Base-by-base conservation (phyloP, 768 basidiomycete species). In the Leccinum disarticulatum region DNA sequence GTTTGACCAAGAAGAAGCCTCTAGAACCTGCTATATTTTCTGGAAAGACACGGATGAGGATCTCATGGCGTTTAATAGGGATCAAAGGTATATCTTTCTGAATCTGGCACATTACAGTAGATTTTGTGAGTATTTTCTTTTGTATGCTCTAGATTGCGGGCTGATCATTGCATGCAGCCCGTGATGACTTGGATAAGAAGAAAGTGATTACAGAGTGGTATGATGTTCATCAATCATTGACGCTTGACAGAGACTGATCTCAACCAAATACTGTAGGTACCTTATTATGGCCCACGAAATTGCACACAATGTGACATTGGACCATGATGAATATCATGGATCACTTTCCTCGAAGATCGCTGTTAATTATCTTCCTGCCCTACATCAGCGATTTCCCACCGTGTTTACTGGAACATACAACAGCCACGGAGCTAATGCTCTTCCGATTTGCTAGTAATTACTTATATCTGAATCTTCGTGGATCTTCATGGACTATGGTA, bases 201-300 rank as follows among this genome's bases (percentile, higher is more conserved):
- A 63, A 51, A 19, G 19, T 38, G 7, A 11, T 56, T 8, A 59
- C 48, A 0, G 60, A 62, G 4, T 65, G 64, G 64, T 65, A 63
- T 11, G 64, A 56, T 3, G 4, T 47, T 10, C 13, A 14, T 10
- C 36, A n/a, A 31, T 35, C 6, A 4, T 31, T 7, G 11, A 13
- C 7, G 11, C 6, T 5, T 14, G 25, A 57, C 15, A 41, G 13
- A 15, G 2, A 46, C 8, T 58, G 9, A 62, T 27, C 41, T 38
- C 13, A 0, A 25, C 46, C 25, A 7, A 43, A 54, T 13, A 46
- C 10, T 46, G 19, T 6, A 71, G 70, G 70, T 71, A 64, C 33
- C 66, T 73, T 35, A 66, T 71, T 3, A 69, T 73, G 60, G 69
- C 63, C 2, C 70, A 71, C 15, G 70, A 71, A 54, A 62, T 71